Evolutionary conservation across 2,329 filamentous ascomycete genomes (phyloP), one percentile per base, ranked within the genome.

Genomic region (Nemania sp.): DNA sequence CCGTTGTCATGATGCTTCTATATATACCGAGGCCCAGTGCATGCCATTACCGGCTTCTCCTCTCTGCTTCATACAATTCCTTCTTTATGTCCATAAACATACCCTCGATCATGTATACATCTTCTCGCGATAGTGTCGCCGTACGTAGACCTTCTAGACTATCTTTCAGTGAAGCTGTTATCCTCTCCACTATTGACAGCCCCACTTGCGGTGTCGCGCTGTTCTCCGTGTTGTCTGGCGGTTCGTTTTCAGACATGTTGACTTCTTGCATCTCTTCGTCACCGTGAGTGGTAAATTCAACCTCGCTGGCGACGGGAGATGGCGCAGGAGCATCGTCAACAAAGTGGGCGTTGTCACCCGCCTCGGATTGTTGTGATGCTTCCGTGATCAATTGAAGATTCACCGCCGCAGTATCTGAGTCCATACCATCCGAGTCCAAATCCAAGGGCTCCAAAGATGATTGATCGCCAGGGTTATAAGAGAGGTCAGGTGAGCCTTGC

Each of bases 1-100:
- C 55, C 32, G 20, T 62, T 60, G 43, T 35, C 67, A 64, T 64
- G 35, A 65, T 64, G 32, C 22, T 56, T 52, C 26, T 45, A 65
- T 62, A 66, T 68, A 65, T 52, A 24, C 51, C 20, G 18, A 63
- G 57, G 13, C 45, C 47, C 32, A n/a, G 53, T 57, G 29, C 41
- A 38, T 15, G 7, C 20, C 56, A 60, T 57, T 26, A 32, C n/a
- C 77, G 74, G 43, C 87, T 85, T 69, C 91, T 85, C 74, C 83
- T 83, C 74, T 89, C 89, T 18, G 92, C 93, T 64, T 90, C 88
- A 77, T 92, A 92, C 59, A 94, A 85, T 77, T 92, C 89, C 70
- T 87, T 85, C 78, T 92, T 90, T 71, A 95, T 88, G 77, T 95
- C 91, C 82, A 94, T 93, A 76, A 96, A 84, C 73, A 93, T 82